Percentiles rank a stretch among this genome's conserved stretches.
Conservation (phyloP, 441 rosid species). For the Adansonia gregorii region DNA sequence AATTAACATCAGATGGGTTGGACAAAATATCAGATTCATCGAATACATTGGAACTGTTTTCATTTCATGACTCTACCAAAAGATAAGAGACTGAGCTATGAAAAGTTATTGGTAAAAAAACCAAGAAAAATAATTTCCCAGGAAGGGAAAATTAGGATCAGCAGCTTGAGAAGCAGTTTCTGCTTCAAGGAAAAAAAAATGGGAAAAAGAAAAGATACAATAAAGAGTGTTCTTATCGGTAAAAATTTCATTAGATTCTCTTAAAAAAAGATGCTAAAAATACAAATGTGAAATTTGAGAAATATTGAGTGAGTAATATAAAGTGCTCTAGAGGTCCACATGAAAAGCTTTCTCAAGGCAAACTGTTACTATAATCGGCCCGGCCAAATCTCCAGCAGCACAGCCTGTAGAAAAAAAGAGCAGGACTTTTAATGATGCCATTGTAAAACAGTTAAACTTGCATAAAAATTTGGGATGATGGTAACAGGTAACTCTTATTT, state of each 20-base stretch:
- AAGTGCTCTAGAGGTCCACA: slow-evolving; percentile 42
- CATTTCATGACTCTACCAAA: no score
- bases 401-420: slow-evolving; percentile 58
- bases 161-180: slow-evolving; percentile 8
- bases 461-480: not conserved
- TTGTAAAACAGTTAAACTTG: not conserved
- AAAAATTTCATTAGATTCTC: slow-evolving; percentile 9
- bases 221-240: slow-evolving; percentile 1
- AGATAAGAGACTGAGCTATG: no score
- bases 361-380: slow-evolving; percentile 64
- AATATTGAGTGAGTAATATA: slow-evolving; percentile 15
- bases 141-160: not conserved
- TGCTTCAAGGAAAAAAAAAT: not conserved
- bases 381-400: slow-evolving; percentile 78
- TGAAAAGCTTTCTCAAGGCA: slow-evolving; percentile 71
- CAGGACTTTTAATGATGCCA: slow-evolving; percentile 14
- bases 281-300: slow-evolving; percentile 22
- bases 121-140: not conserved
- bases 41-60: not conserved
- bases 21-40: not conserved
- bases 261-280: not conserved
- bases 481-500: not conserved
- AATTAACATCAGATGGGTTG: not conserved
- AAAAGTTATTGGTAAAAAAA: slow-evolving; percentile 10
- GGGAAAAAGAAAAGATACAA: not conserved